These are phyloP conservation scores for Talaromyces marneffei DNA, from an alignment of 2,329 filamentous ascomycete species.

Conservation along the genomic window DNA sequence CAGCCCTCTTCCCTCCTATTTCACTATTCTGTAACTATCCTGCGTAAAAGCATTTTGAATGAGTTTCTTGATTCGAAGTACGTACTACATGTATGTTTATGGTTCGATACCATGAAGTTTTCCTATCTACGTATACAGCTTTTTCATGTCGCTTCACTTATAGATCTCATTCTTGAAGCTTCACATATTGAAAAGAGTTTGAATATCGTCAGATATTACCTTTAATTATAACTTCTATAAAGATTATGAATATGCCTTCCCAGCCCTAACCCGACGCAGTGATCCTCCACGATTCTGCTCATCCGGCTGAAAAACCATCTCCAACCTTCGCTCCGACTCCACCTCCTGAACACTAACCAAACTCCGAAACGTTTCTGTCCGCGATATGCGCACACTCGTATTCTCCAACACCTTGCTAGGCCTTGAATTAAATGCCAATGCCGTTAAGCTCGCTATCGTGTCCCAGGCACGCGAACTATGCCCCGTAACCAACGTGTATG, in stretches of 20 bases:
- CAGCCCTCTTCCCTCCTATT: neutral
- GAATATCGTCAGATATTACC: neutral
- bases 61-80: neutral
- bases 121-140: neutral
- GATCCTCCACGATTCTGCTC: neutral
- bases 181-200: neutral
- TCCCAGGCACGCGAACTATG: conserved; percentile 8
- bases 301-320: conserved; percentile 13
- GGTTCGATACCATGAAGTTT: neutral
- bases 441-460: conserved; percentile 5
- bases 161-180: no score
- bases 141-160: no score
- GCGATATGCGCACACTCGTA: conserved; percentile 3
- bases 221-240: neutral
- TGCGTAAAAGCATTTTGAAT: neutral
- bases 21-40: neutral
- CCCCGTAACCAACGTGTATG: conserved; percentile 1
- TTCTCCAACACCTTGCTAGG: conserved; percentile 10
- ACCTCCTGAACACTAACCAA: conserved; percentile 12
- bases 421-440: conserved; percentile 14
- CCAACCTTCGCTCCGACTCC: conserved; percentile 7
- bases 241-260: neutral
- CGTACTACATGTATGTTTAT: neutral
- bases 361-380: conserved; percentile 10
- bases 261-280: neutral